Conservation (phyloP, 2,329 filamentous ascomycete genomes). For the Fonsecaea multimorphosa region DNA sequence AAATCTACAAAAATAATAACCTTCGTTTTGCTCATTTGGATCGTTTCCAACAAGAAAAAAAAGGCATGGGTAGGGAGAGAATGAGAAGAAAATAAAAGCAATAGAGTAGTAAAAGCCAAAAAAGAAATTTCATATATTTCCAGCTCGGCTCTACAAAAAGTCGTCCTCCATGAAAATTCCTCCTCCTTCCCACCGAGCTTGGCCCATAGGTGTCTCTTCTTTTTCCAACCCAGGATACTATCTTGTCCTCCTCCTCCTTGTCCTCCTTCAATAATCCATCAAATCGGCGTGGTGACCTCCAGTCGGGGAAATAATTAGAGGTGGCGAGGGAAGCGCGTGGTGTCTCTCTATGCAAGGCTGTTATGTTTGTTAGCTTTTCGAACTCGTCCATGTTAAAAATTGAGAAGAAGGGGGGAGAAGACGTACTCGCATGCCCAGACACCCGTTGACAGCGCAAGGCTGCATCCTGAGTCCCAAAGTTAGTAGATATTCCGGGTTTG, state of each 20-base stretch:
- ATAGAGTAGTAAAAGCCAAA: too few species aligned
- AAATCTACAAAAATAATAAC: too few species aligned
- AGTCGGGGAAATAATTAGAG: background rate
- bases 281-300: background rate
- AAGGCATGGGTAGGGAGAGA: too few species aligned
- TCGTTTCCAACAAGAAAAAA: too few species aligned
- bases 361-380: background rate
- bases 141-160: too few species aligned
- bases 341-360: background rate
- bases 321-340: background rate
- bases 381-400: background rate
- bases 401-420: too few species aligned
- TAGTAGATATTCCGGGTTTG: too few species aligned
- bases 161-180: too few species aligned
- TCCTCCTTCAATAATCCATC: background rate
- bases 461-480: too few species aligned
- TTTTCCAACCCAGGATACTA: background rate
- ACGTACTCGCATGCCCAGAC: slow-evolving; percentile 30
- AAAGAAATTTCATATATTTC: too few species aligned
- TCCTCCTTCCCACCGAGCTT: background rate
- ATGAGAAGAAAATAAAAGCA: too few species aligned
- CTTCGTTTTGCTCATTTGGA: too few species aligned
- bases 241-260: background rate
- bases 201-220: background rate
- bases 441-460: slow-evolving; percentile 8